Evolutionary conservation across 139 green algal genomes (phyloP), one percentile per base, ranked within the genome.

Genomic region (Auxenochlorella protothecoides): DNA sequence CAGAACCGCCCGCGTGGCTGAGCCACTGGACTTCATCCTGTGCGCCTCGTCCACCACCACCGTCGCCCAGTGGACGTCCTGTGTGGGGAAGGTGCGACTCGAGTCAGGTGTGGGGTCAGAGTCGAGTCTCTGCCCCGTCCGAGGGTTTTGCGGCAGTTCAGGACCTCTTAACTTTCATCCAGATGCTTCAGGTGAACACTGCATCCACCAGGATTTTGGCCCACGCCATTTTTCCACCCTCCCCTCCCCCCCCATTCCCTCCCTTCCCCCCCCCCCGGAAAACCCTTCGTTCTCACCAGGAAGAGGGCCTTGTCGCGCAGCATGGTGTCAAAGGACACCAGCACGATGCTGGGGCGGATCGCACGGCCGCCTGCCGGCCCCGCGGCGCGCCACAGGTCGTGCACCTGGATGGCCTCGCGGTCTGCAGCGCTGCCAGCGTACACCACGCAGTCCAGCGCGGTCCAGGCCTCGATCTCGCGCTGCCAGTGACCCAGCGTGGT

Each of bases 401-500:
- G 63, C 61, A 88, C 65, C 52, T 76, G 65, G 69, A 90, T 89
- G 11, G 89, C 12, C 8, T 79, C 69, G 10, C 90, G 79, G 80
- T 94, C 88, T 1, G 53, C 70, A 14, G 68, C 76, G n/a, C 53
- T 69, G 11, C 92, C 92, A 3, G 75, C 78, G 53, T 92, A 96
- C 73, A 91, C 27, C 63, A 97, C 88, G 57, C 87, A 86, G 72
- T 96, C 90, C 85, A 88, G 85, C 71, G 74, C 77, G 2, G 88
- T 94, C 88, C 93, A 96, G 4, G 90, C 93, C 81, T 94, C 74
- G 3, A 97, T 85, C 78, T 98, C 92, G 14, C 93, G 80, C 82
- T 91, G 80, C 93, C 93, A 98, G 82, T 98, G 92, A 27, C 83
- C 86, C 57, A 98, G 84, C 7, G 92, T 97, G 66, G 89, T 95